Conservation (phyloP, 2,329 filamentous ascomycete genomes). For the Gnomoniopsis smithogilvyi region DNA sequence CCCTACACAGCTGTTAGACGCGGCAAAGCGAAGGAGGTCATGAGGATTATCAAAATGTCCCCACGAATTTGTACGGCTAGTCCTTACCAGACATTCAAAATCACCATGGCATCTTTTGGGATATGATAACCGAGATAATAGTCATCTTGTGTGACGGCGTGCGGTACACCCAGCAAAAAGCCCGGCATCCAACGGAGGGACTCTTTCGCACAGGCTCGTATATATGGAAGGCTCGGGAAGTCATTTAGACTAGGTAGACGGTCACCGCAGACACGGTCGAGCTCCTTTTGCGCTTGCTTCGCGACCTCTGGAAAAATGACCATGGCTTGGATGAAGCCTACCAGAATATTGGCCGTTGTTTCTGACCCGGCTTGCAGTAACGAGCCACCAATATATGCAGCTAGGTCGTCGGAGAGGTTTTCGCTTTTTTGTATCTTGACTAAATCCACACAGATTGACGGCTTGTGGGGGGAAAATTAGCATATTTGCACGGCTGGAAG, state of each 20-base stretch:
- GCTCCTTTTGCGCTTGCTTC: constrained; percentile 38
- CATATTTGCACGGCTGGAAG: too few relatives aligned
- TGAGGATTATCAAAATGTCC: too few relatives aligned
- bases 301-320: constrained; percentile 33
- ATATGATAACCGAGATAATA: constrained; percentile 42
- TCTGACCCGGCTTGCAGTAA: constrained; percentile 38
- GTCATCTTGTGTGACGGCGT: constrained; percentile 42
- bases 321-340: constrained; percentile 45
- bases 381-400: constrained; percentile 31
- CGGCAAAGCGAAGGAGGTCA: too few relatives aligned
- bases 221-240: constrained; percentile 21
- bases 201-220: constrained; percentile 12
- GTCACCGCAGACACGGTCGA: constrained; percentile 34
- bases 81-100: constrained; percentile 31
- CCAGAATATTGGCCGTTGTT: constrained; percentile 38
- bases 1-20: too few relatives aligned
- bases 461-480: too few relatives aligned
- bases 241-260: constrained; percentile 30
- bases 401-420: constrained; percentile 26
- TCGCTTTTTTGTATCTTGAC: constrained; percentile 19
- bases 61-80: too few relatives aligned
- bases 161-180: constrained; percentile 33
- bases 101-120: constrained; percentile 39
- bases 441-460: constrained; percentile 26
- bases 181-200: constrained; percentile 7